phyloP scores from a whole-genome alignment of 2,329 filamentous ascomycete species.

The Lecanoromycetidae sp. region DNA sequence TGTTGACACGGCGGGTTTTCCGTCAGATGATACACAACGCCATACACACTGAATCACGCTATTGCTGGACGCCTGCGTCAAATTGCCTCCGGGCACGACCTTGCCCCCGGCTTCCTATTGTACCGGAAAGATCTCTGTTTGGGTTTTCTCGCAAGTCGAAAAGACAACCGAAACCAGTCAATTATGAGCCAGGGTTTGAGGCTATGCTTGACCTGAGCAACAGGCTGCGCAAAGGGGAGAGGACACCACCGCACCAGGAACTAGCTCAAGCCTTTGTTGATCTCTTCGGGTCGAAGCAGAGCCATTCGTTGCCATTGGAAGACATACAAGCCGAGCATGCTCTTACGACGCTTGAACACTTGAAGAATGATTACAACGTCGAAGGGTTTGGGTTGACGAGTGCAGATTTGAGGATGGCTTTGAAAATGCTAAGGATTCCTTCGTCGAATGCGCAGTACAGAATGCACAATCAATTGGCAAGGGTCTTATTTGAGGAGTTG shows the following conservation, averaged over 20 bases:
- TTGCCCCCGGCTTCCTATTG: not conserved
- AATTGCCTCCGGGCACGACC: not conserved
- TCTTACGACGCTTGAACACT: slow-evolving; percentile 15
- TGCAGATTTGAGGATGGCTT: slow-evolving; percentile 35
- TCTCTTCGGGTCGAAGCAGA: slow-evolving; percentile 11
- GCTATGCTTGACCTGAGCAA: slow-evolving; percentile 12
- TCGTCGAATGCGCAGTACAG: slow-evolving; percentile 20
- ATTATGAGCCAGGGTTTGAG: slow-evolving; percentile 15
- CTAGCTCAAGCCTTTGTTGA: slow-evolving; percentile 15
- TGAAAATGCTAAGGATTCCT: slow-evolving; percentile 30
- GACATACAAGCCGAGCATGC: slow-evolving; percentile 18
- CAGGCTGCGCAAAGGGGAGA: slow-evolving; percentile 6
- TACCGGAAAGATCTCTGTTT: slow-evolving; percentile 12
- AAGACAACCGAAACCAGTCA: slow-evolving; percentile 9
- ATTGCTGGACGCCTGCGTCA: not conserved
- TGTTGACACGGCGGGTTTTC: slow-evolving; percentile 13
- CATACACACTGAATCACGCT: slow-evolving; percentile 3
- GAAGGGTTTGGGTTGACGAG: slow-evolving; percentile 27
- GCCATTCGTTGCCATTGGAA: slow-evolving; percentile 2
- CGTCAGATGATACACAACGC: slow-evolving; percentile 12
- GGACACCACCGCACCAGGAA: slow-evolving; percentile 12
- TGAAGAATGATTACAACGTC: slow-evolving; percentile 19
- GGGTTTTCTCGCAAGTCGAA: slow-evolving; percentile 14
- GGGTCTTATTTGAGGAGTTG: slow-evolving; percentile 32
- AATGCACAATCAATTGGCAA: slow-evolving; percentile 39